Conservation (phyloP, 2,329 filamentous ascomycete genomes). For the Cladosporium sp. region DNA sequence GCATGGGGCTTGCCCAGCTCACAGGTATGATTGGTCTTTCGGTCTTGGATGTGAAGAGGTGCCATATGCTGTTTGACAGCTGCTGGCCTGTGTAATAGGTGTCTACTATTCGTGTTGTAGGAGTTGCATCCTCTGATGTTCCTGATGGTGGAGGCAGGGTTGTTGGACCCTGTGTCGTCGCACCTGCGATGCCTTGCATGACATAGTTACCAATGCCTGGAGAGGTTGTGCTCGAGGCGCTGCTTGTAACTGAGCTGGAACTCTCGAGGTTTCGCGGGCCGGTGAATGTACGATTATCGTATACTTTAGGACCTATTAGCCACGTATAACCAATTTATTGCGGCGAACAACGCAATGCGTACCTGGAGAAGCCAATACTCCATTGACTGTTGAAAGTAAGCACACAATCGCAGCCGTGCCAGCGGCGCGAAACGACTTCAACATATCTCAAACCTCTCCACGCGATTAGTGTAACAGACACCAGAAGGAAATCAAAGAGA, state of each 20-base stretch:
- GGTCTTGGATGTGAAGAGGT: not conserved
- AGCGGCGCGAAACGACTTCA: not conserved
- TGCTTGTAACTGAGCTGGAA: not conserved
- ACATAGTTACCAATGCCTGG: not conserved
- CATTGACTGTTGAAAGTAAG: not conserved
- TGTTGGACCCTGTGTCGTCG: not conserved
- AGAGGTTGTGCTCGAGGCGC: not conserved
- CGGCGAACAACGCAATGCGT: not conserved
- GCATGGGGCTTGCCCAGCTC: constrained; percentile 8
- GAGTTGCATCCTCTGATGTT: not conserved
- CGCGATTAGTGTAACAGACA: not conserved
- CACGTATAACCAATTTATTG: not conserved
- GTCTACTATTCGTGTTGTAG: not conserved
- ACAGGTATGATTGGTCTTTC: not conserved
- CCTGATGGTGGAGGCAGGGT: not conserved
- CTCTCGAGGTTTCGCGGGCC: not conserved
- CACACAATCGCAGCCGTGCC: not conserved
- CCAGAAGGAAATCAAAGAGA: not conserved
- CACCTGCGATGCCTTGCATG: constrained; percentile 10
- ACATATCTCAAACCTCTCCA: not conserved
- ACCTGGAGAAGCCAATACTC: not conserved
- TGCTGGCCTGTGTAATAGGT: not conserved
- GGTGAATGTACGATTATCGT: not conserved
- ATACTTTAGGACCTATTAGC: not conserved
- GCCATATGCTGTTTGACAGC: not conserved